Conservation (phyloP, 139 green algal species). For the Chara braunii region DNA sequence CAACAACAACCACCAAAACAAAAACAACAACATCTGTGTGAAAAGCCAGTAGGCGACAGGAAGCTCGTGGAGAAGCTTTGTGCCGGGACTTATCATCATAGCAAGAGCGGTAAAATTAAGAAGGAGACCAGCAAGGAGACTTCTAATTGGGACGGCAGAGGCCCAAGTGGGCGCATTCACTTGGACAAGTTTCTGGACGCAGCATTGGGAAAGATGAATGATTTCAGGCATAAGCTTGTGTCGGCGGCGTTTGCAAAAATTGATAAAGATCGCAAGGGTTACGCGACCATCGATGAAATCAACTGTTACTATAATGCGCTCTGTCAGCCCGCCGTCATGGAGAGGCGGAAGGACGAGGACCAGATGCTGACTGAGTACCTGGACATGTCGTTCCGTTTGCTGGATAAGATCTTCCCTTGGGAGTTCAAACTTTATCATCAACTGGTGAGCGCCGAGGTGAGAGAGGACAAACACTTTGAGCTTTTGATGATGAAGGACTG, state of each 20-base stretch:
- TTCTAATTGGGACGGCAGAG: too few relatives aligned
- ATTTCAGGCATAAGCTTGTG: too few relatives aligned
- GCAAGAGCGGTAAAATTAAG: too few relatives aligned
- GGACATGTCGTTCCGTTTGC: neutral
- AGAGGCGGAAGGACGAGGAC: conserved; percentile 1
- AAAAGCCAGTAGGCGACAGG: too few relatives aligned
- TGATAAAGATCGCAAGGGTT: neutral
- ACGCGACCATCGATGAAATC: neutral
- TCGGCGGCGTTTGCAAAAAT: too few relatives aligned
- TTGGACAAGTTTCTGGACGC: too few relatives aligned
- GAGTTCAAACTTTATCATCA: conserved; percentile 8
- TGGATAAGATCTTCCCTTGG: neutral
- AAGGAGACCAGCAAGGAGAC: too few relatives aligned
- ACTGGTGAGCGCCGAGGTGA: conserved; percentile 1
- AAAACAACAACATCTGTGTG: too few relatives aligned
- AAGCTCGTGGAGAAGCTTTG: too few relatives aligned
- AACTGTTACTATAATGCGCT: neutral
- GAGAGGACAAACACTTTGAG: conserved; percentile 1
- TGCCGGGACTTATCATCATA: too few relatives aligned
- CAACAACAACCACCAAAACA: too few relatives aligned
- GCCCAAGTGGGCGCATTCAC: too few relatives aligned
- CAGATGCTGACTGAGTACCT: neutral
- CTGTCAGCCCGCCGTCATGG: conserved; percentile 15
- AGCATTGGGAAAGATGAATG: neutral
- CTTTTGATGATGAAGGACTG: conserved; percentile 24